phyloP scores from a whole-genome alignment of 2,329 filamentous ascomycete genomes.

The Mycosphaerella arachidis region DNA sequence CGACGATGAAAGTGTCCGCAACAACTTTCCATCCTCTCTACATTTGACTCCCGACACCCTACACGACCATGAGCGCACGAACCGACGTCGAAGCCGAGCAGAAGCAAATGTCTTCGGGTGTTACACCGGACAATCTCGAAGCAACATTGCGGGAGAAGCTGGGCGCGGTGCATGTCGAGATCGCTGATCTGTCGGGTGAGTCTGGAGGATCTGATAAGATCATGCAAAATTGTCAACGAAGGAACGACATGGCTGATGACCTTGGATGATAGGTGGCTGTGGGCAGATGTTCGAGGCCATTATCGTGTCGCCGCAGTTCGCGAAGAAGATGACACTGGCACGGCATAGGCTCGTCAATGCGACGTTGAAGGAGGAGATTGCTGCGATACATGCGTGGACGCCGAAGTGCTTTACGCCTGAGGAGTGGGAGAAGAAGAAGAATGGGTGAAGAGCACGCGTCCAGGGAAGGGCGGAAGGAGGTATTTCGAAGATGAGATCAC shows the following conservation, averaged over 20 bases:
- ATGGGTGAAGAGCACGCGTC: constrained; percentile 8
- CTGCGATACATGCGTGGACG: constrained; percentile 89
- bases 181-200: constrained; percentile 87
- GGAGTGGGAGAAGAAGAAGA: constrained; percentile 71
- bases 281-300: constrained; percentile 67
- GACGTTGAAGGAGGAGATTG: constrained; percentile 80
- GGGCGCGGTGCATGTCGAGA: constrained; percentile 73
- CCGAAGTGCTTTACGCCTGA: constrained; percentile 89
- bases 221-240: neutral
- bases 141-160: constrained; percentile 65
- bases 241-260: neutral
- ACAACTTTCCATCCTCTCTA: neutral
- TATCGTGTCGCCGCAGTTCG: constrained; percentile 55
- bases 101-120: constrained; percentile 48
- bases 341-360: constrained; percentile 82
- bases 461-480: neutral
- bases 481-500: neutral
- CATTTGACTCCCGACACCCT: neutral
- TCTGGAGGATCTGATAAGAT: constrained; percentile 4
- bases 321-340: constrained; percentile 64
- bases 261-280: constrained; percentile 54
- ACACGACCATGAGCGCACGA: constrained; percentile 39
- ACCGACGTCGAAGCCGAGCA: constrained; percentile 45
- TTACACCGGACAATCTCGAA: constrained; percentile 70
- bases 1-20: neutral